Conservation (phyloP, 352 stramenopile species). For the Globisporangium carolinianum region DNA sequence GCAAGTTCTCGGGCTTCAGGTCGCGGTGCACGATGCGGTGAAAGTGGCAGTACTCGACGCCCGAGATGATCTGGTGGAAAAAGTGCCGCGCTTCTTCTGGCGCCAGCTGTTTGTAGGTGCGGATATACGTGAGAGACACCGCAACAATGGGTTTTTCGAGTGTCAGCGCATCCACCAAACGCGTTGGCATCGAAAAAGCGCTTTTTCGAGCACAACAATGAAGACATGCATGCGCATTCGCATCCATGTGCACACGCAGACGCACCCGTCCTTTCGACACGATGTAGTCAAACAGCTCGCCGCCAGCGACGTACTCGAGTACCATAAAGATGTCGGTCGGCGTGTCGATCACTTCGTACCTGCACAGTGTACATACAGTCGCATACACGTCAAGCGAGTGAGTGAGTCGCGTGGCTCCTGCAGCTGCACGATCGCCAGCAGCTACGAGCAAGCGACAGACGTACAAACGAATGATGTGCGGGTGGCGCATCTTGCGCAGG, state of each 20-base stretch:
- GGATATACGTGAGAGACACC: slow-evolving; percentile 8
- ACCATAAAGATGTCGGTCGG: slow-evolving; percentile 98
- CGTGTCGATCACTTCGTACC: slow-evolving; percentile 98
- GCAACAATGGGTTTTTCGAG: background rate
- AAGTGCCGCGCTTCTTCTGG: slow-evolving; percentile 98
- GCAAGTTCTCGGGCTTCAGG: slow-evolving; percentile 97
- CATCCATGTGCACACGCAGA: slow-evolving; percentile 7
- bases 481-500: slow-evolving; percentile 97
- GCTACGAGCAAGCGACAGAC: background rate
- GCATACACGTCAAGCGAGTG: background rate
- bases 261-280: slow-evolving; percentile 91
- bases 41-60: slow-evolving; percentile 99
- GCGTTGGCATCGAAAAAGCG: no score
- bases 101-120: slow-evolving; percentile 52
- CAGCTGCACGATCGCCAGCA: background rate
- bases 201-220: no score
- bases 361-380: slow-evolving; percentile 11
- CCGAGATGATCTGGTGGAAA: slow-evolving; percentile 98
- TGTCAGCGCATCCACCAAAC: no score
- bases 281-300: slow-evolving; percentile 99
- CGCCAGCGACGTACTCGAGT: slow-evolving; percentile 91
- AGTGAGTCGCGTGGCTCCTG: background rate
- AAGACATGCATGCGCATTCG: no score
- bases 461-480: slow-evolving; percentile 99
- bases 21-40: slow-evolving; percentile 98